Evolutionary conservation across 345 rosid genomes (phyloP), one percentile per base, ranked within the genome.

Genomic region (Boechera stricta): DNA sequence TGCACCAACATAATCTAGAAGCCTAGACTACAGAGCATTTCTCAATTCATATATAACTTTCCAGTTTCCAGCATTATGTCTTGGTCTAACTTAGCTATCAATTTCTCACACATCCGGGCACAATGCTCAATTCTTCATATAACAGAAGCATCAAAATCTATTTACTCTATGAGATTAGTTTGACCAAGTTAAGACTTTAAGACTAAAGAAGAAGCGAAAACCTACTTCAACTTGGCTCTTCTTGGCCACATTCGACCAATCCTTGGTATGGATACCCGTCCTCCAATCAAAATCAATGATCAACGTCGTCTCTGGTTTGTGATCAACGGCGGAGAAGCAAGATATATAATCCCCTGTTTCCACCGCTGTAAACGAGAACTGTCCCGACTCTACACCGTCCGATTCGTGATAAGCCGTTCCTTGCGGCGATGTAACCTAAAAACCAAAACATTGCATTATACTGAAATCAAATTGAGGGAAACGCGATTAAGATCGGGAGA

Each of bases 241-340:
- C 97, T 94, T 94, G 59, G 97, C 98, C 48, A 92, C 89, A 59
- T 77, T 92, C 1, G 92, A 60, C 98, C 97, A 94, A 53, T 94
- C 97, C 77, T 84, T 94, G 60, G 93, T 86, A 49, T 88, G 91
- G 16, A 94, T 78, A 32, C 98, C 98, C 9, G 89, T 81, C 76
- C 79, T 92, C 98, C 97, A 94, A 48, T 92, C 97, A 65, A 94
- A 90, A 71, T 94, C 97, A 45, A 94, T 66, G 21, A 81, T 80
- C 77, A 89, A 7, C 32, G 76, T 84, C 4, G 66, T 44, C 68
- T 69, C 64, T 10, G 97, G 94, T 8, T 73, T 55, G 62, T 90
- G 97, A 74, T 84, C 87, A 58, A 72, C 80, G 42, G 89, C 97
- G 76, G 83, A 83, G 70, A 94, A 89, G 83, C 97, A 94, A 21